Conservation (phyloP, 2,329 filamentous ascomycete species). For the Clathrospora elynae region DNA sequence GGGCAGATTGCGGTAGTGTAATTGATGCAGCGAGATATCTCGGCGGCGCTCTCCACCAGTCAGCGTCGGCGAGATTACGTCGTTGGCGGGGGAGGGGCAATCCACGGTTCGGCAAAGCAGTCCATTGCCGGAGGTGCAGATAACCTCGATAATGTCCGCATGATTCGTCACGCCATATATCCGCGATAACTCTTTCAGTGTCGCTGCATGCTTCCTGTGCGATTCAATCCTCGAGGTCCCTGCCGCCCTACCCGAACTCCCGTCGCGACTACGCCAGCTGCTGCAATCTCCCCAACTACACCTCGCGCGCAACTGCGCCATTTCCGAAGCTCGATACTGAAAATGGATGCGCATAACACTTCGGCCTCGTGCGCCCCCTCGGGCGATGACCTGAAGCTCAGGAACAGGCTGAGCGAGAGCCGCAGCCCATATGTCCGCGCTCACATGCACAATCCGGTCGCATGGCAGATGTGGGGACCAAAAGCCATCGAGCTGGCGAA, state of each 20-base stretch:
- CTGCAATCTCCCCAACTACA: conserved; percentile 17
- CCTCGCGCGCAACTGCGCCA: conserved; percentile 29
- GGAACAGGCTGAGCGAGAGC: conserved; percentile 65
- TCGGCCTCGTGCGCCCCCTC: conserved; percentile 17
- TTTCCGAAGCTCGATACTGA: conserved; percentile 34
- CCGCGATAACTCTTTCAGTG: not conserved
- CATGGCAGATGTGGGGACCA: conserved; percentile 87
- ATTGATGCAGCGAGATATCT: not conserved
- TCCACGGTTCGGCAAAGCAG: conserved; percentile 7
- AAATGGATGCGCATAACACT: conserved; percentile 38
- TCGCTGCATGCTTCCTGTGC: conserved; percentile 38
- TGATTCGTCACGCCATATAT: conserved; percentile 5
- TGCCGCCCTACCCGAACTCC: conserved; percentile 25
- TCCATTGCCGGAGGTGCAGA: conserved; percentile 12
- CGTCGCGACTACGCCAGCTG: conserved; percentile 8
- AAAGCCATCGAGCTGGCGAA: conserved; percentile 78
- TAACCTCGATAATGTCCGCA: conserved; percentile 14
- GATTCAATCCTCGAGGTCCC: conserved; percentile 35
- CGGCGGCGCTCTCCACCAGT: conserved; percentile 6
- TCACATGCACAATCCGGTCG: conserved; percentile 80
- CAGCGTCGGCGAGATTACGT: conserved; percentile 17
- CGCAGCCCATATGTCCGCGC: conserved; percentile 72
- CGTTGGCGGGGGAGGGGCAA: conserved; percentile 19
- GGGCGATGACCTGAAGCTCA: conserved; percentile 47
- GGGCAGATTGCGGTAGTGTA: too few relatives aligned